Base-by-base conservation (phyloP, 768 basidiomycete genomes). In the Mycena haematopus region DNA sequence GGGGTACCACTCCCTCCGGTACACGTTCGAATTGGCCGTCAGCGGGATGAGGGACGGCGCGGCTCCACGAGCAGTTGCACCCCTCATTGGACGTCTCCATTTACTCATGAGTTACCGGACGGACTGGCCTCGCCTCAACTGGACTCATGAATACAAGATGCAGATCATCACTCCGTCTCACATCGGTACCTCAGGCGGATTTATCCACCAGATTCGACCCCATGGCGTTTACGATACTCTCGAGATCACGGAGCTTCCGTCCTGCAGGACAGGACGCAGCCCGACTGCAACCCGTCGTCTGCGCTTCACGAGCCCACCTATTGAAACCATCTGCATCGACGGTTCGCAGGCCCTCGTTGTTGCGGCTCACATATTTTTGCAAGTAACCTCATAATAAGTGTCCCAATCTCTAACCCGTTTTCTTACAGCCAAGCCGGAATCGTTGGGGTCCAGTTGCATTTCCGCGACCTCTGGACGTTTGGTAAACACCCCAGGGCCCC, bases 391-490 rank as follows among this genome's bases (percentile, higher is more conserved):
- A 6, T 24, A 15, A 33, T 33, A 7, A 14, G 36, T 13, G 57
- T 38, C 33, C 15, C 6, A 15, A 25, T 56, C 52, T 21, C 42
- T 60, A 46, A 47, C 2, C 10, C 25, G 42, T 36, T 0, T 31
- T 29, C 25, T 50, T 45, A n/a, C 25, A 74, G 76, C 42, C 74
- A 79, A 63, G 77, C 75, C 63, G 80, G 80, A 27, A 74, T 77
- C 29, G 72, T 80, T 51, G 75, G 75, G 24, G 69, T 84, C 13
- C 78, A 80, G 46, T 69, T 88, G 65, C 84, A 84, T 64, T 78
- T 88, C 60, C 82, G 84, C 61, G 77, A 86, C 69, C 71, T 87
- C 53, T 82, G 81, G 76, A 77, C 76, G n/a, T 85, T 84, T 60
- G 81, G 78, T 58, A 84, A 84, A 67, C 86, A 88, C 68, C 76